Conservation (phyloP, 2,329 filamentous ascomycete species). For the Cryphonectria japonica region DNA sequence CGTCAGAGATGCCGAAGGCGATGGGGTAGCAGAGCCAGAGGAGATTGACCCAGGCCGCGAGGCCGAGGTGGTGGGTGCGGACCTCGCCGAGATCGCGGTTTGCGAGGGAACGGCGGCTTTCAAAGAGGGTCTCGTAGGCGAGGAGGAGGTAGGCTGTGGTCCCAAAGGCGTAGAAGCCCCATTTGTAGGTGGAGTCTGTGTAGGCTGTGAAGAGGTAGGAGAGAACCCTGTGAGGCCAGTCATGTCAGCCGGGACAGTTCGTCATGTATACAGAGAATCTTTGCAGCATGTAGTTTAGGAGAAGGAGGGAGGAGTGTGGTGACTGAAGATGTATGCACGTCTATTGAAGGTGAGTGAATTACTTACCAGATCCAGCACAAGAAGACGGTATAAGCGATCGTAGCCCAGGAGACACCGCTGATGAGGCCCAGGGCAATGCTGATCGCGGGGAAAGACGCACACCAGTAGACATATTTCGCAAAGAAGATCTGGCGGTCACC, state of each 20-base stretch:
- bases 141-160: conserved; percentile 51
- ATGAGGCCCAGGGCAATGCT: conserved; percentile 53
- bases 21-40: conserved; percentile 60
- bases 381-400: conserved; percentile 54
- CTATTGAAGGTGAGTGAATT: not conserved
- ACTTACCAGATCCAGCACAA: conserved; percentile 51
- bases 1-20: conserved; percentile 56
- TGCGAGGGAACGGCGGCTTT: conserved; percentile 43
- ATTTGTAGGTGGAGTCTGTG: conserved; percentile 56
- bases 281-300: not conserved
- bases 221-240: conserved; percentile 40
- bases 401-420: conserved; percentile 59
- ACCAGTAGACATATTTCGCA: conserved; percentile 60
- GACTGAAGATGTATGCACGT: not conserved
- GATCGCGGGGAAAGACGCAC: conserved; percentile 52
- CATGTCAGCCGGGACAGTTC: conserved; percentile 23
- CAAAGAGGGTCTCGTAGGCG: conserved; percentile 47
- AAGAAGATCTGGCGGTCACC: conserved; percentile 56
- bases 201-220: conserved; percentile 54
- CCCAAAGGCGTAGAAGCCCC: conserved; percentile 61
- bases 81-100: conserved; percentile 44
- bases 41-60: conserved; percentile 53
- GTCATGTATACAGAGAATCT: not conserved
- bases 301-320: not conserved
- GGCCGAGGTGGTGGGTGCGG: conserved; percentile 47